Percentiles rank a stretch among this genome's conserved stretches.
Evolutionary conservation across 2,329 filamentous ascomycete species (phyloP).

Genomic region (Fusarium sp.): DNA sequence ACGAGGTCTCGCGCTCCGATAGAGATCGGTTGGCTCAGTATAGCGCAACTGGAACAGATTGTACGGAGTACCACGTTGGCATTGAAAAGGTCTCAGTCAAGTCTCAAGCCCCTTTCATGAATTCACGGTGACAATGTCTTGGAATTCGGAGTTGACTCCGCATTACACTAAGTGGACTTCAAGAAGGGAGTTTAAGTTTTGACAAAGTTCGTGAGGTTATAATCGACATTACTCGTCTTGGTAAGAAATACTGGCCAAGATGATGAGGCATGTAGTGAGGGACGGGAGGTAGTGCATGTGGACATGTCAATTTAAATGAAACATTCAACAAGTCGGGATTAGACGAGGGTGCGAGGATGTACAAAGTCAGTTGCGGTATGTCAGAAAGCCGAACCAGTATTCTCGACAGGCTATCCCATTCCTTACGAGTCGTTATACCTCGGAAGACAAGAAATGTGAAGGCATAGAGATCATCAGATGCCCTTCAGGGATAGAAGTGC

Average conservation of each 20-base stretch:
- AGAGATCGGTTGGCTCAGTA: too few relatives aligned
- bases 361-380: neutral
- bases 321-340: constrained; percentile 24
- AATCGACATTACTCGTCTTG: neutral
- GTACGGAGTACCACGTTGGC: constrained; percentile 18
- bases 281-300: constrained; percentile 19
- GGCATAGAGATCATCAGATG: constrained; percentile 6
- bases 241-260: neutral
- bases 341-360: constrained; percentile 10
- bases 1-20: constrained; percentile 5
- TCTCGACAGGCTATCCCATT: constrained; percentile 14
- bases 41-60: neutral
- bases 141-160: neutral
- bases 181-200: constrained; percentile 1
- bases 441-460: constrained; percentile 5
- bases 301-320: constrained; percentile 30
- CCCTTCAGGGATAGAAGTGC: neutral
- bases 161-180: neutral
- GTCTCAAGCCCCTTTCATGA: constrained; percentile 14
- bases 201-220: neutral
- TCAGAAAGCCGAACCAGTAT: constrained; percentile 4
- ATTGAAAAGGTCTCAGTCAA: constrained; percentile 14
- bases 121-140: constrained; percentile 13
- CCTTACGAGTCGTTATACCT: constrained; percentile 14
- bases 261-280: constrained; percentile 10